Base-by-base conservation (phyloP, 495 filamentous ascomycete genomes). In the Daldinia decipiens region DNA sequence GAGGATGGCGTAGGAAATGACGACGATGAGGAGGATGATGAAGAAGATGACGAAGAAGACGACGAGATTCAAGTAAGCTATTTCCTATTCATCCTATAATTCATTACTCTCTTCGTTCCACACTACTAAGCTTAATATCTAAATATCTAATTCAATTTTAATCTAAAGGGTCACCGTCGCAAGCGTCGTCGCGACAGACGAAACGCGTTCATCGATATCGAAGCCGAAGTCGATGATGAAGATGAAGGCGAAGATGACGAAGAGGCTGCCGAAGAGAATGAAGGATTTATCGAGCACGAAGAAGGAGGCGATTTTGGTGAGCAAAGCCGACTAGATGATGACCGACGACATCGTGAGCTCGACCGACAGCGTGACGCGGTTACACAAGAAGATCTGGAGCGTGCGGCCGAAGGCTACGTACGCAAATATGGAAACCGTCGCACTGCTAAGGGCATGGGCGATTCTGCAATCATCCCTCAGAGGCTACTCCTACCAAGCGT, bases 181-280 rank as follows among this genome's bases (percentile, higher is more conserved):
- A 98, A 98, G 77, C 91, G 94, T 51, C 85, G 86, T 77, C 88
- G 87, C 76, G 88, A 90, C 67, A 86, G 84, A 59, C 86, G 92
- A 59, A 90, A 91, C 68, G 86, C 88, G 55, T 98, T 97, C 88
- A 86, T 99, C 80, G 95, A 99, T 86, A 91, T 92, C 68, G 95
- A 98, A 83, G 95, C 95, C 74, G 95, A 97, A 80, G 95, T 98
- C 62, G 95, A 97, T 68, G 95, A 92, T 59, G 95, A 99, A 53
- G 95, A 98, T 61, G 95, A 97, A 55, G 91, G 88, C 65, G 93
- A 93, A 58, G 93, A 91, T 54, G 90, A 92, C 43, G 89, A 96
- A 64, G 94, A 95, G 36, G 94, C 97, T n/a, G 88, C 92, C 62
- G 91, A 93, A 65, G 91, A 92, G 65, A 83, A 91, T 66, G 89